Evolutionary conservation across 2,329 filamentous ascomycete genomes (phyloP).

Genomic region (Fusarium sublunatum): DNA sequence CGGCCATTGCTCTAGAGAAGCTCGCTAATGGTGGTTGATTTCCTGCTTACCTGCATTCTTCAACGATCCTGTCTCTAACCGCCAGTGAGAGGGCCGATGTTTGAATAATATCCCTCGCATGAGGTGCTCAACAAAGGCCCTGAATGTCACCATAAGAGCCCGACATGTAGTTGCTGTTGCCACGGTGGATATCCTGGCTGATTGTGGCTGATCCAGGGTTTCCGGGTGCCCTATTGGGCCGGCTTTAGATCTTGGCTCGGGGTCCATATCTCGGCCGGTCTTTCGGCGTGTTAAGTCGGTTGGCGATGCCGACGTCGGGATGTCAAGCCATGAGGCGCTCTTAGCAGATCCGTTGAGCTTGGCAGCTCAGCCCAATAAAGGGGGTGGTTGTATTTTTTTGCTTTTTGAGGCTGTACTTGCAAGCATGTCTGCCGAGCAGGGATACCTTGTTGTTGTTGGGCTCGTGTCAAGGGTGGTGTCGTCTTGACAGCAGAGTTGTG

Average conservation of each 20-base stretch:
- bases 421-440: too few species aligned
- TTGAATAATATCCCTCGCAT: background rate
- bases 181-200: conserved; percentile 2
- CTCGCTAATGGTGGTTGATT: background rate
- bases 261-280: background rate
- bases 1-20: background rate
- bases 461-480: too few species aligned
- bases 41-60: background rate
- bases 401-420: too few species aligned
- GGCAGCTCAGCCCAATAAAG: too few species aligned
- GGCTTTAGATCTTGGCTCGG: background rate
- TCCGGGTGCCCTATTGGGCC: background rate
- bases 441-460: too few species aligned
- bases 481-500: too few species aligned
- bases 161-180: conserved; percentile 1
- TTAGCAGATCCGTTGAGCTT: background rate
- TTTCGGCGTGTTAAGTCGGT: conserved; percentile 1
- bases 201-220: background rate
- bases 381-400: too few species aligned
- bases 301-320: background rate
- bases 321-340: background rate
- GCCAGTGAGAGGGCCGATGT: background rate
- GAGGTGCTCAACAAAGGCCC: background rate
- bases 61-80: conserved; percentile 6
- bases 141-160: conserved; percentile 6